phyloP scores from a whole-genome alignment of 2,329 filamentous ascomycete genomes.

The Alternaria sp. region DNA sequence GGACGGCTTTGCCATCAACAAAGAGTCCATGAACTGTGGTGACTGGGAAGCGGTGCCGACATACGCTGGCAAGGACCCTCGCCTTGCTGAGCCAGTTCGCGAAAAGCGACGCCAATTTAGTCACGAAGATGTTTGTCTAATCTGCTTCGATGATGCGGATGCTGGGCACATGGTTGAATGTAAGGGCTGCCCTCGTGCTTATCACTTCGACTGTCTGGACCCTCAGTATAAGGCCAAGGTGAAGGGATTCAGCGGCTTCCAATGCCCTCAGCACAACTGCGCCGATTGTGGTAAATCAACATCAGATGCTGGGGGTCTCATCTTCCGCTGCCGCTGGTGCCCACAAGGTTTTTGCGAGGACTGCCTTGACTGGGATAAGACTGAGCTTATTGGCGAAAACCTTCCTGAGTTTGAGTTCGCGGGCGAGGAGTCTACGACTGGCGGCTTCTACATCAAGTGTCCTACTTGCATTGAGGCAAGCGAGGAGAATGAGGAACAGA shows the following conservation, averaged over 20 bases:
- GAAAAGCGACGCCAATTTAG: slow-evolving; percentile 59
- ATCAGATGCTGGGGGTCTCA: slow-evolving; percentile 57
- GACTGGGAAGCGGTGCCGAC: slow-evolving; percentile 68
- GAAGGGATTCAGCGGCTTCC: slow-evolving; percentile 57
- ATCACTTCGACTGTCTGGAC: slow-evolving; percentile 62
- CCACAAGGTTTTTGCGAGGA: slow-evolving; percentile 66
- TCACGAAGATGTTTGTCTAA: slow-evolving; percentile 63
- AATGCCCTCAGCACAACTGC: slow-evolving; percentile 66
- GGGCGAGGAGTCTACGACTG: slow-evolving; percentile 52
- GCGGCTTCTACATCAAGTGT: slow-evolving; percentile 64
- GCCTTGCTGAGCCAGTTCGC: slow-evolving; percentile 59
- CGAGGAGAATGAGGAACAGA: slow-evolving; percentile 31
- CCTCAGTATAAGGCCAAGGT: slow-evolving; percentile 54
- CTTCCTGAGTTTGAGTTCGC: slow-evolving; percentile 63
- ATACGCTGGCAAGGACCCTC: slow-evolving; percentile 63
- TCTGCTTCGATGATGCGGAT: slow-evolving; percentile 56
- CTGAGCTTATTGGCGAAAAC: slow-evolving; percentile 61
- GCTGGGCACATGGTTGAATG: slow-evolving; percentile 60
- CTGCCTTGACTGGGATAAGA: slow-evolving; percentile 63
- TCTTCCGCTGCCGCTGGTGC: slow-evolving; percentile 65
- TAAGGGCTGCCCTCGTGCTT: slow-evolving; percentile 63
- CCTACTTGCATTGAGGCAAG: slow-evolving; percentile 49
- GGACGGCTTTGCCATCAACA: slow-evolving; percentile 64
- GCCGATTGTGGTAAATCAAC: slow-evolving; percentile 63
- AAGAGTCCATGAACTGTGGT: slow-evolving; percentile 62